Percentiles rank a stretch among this genome's conserved stretches.
phyloP scores from a whole-genome alignment of 495 filamentous ascomycete genomes.

The Haplographium delicatum region DNA sequence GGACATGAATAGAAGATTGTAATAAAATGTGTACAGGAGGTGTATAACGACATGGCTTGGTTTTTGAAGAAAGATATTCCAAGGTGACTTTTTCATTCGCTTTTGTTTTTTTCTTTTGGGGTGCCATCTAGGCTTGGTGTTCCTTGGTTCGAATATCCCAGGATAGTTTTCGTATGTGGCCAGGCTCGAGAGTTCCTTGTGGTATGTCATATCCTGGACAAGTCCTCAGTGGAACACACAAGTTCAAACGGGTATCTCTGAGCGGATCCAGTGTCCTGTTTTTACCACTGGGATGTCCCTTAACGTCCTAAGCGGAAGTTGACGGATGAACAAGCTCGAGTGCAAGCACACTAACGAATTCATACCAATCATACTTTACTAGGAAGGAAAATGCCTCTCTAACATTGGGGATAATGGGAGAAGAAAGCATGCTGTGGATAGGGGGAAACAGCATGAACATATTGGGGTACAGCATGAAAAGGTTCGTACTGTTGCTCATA shows the following conservation, averaged over 20 bases:
- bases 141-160: not conserved
- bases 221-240: not conserved
- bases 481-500: constrained; percentile 21
- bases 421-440: constrained; percentile 9
- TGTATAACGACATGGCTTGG: constrained; percentile 8
- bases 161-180: not conserved
- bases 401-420: constrained; percentile 9
- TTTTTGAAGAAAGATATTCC: not conserved
- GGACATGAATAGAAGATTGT: not conserved
- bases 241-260: not conserved
- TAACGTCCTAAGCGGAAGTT: constrained; percentile 8
- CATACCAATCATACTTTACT: constrained; percentile 1
- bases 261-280: constrained; percentile 16
- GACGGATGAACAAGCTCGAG: constrained; percentile 7
- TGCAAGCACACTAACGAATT: not conserved
- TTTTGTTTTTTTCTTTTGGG: not conserved
- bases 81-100: not conserved
- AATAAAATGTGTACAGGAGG: constrained; percentile 10
- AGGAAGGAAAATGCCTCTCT: constrained; percentile 2
- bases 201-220: not conserved
- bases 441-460: constrained; percentile 5
- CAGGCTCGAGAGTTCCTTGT: not conserved
- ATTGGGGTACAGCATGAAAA: constrained; percentile 5
- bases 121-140: not conserved
- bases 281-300: constrained; percentile 14